phyloP scores from a whole-genome alignment of 208 protist genomes.

The Entamoeba invadens region DNA sequence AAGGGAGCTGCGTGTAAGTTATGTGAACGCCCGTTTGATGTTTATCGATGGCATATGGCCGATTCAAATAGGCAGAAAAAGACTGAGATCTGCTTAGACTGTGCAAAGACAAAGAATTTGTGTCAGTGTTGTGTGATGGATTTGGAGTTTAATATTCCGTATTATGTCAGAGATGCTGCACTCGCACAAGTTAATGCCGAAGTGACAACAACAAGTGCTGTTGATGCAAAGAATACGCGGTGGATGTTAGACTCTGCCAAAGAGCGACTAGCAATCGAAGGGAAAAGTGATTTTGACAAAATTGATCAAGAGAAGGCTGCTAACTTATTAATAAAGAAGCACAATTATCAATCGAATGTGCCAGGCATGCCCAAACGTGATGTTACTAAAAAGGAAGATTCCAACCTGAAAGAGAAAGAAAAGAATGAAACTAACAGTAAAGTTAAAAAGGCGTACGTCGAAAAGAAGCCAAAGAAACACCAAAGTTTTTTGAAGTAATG shows the following conservation, averaged over 20 bases:
- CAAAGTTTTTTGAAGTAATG: neutral
- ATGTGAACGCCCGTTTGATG: conserved; percentile 37
- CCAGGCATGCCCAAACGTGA: too few species aligned
- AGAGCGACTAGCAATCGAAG: neutral
- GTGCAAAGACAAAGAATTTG: conserved; percentile 62
- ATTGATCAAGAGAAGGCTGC: neutral
- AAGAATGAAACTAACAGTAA: neutral
- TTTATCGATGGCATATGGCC: conserved; percentile 53
- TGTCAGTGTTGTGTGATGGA: conserved; percentile 62
- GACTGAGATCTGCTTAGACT: conserved; percentile 58
- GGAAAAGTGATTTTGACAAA: neutral
- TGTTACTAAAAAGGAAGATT: neutral
- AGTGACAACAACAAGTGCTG: neutral
- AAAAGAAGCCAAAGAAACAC: neutral
- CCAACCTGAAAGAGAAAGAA: neutral
- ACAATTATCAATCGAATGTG: neutral
- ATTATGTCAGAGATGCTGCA: conserved; percentile 53
- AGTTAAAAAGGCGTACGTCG: neutral
- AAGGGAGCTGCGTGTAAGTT: conserved; percentile 34
- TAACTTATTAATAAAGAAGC: neutral
- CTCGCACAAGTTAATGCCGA: conserved; percentile 4
- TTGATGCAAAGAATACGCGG: neutral
- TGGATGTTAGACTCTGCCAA: neutral
- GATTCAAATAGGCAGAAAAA: conserved; percentile 44
- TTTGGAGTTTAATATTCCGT: conserved; percentile 57